These are phyloP conservation scores for Aspergillus felis DNA, from an alignment of 2,329 filamentous ascomycete genomes.

Conservation along the genomic window DNA sequence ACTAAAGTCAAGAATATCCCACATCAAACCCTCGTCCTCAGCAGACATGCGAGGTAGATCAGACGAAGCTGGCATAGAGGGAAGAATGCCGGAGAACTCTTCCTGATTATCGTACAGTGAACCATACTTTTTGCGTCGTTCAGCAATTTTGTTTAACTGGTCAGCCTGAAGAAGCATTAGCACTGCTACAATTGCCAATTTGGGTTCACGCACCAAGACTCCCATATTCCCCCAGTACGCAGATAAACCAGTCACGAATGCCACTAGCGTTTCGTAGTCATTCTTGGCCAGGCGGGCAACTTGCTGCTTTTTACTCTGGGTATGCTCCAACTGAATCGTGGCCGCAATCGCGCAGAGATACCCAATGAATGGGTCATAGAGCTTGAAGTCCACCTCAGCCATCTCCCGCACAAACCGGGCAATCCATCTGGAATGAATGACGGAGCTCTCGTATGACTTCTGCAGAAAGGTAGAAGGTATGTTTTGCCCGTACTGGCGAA, in stretches of 20 bases:
- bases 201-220: conserved; percentile 12
- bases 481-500: conserved; percentile 20
- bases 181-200: too few species aligned
- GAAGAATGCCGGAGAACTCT: conserved; percentile 18
- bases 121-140: conserved; percentile 20
- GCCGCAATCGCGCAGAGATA: conserved; percentile 26
- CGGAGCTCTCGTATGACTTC: conserved; percentile 25
- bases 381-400: conserved; percentile 17
- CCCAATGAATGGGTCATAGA: conserved; percentile 24
- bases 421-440: conserved; percentile 27
- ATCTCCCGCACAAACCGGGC: conserved; percentile 22
- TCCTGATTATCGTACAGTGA: conserved; percentile 25
- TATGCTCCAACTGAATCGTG: conserved; percentile 26
- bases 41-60: conserved; percentile 22
- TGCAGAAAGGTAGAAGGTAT: conserved; percentile 24
- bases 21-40: conserved; percentile 22
- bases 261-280: conserved; percentile 19
- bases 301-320: conserved; percentile 21
- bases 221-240: conserved; percentile 19
- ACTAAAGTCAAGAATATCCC: conserved; percentile 24
- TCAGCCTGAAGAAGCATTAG: conserved; percentile 9
- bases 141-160: conserved; percentile 18
- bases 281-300: conserved; percentile 20
- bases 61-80: conserved; percentile 22
- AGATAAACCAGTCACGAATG: conserved; percentile 19